Base-by-base conservation (phyloP, 768 basidiomycete species). In the Solioccasus polychromus region DNA sequence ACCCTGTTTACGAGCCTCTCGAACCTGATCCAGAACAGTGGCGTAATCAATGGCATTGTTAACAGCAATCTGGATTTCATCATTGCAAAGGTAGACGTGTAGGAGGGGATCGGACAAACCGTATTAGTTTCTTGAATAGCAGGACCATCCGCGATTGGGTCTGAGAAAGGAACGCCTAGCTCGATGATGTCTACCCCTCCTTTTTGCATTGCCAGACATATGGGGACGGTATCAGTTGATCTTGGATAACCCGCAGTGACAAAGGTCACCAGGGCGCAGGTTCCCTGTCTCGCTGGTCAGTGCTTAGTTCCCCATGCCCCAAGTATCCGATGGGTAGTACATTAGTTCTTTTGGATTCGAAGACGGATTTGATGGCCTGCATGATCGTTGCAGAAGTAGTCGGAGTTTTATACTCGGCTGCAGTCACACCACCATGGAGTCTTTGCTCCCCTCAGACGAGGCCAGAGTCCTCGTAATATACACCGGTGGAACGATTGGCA, bases 161-260 rank as follows among this genome's bases (percentile, higher is more conserved):
- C 95, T 43, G 90, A 94, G 45, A 62, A 62, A 18, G 62, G 62
- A 28, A 97, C 78, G 15, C 95, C 95, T 15, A 99, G 77, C 66
- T 99, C 95, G 50, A 98, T 93, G 48, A 97, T 80, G 64, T 97
- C 93, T 35, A 91, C 80, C 6, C 95, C 95, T 42, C 95, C 95
- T 35, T 79, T 78, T 66, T 98, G 87, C 83, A 99, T 90, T 20
- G 89, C 88, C 28, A 98, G 79, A 73, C 97, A 66, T 47, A 92
- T 76, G 2, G 89, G 83, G 10, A 95, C 89, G 0, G 95, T 97
- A 47, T 87, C 85, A 60, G 82, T 72, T 43, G 68, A 65, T 8
- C 72, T 80, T 22, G 95, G 95, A 69, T 84, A 98, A 12, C 95
- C 95, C 35, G 94, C 94, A 18, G 95, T 99, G 55, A 98, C 74